Conservation (phyloP, 2,329 filamentous ascomycete genomes). For the Trichothecium sympodiale region DNA sequence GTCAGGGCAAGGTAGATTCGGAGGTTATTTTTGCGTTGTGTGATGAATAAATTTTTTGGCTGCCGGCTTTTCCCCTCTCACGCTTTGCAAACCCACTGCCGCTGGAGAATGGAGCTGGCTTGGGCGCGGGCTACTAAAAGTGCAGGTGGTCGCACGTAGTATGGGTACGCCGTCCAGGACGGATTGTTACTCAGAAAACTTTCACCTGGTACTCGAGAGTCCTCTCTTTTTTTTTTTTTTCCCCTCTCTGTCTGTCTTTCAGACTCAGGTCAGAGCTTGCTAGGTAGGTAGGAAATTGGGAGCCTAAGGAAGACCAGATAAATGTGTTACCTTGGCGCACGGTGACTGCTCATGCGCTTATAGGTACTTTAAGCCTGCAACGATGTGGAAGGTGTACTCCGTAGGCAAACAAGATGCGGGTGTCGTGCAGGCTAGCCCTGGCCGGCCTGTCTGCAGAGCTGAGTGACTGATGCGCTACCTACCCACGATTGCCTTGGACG, state of each 20-base stretch:
- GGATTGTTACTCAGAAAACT: background rate
- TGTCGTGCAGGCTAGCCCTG: no score
- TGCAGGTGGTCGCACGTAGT: background rate
- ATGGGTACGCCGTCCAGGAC: background rate
- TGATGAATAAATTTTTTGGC: conserved; percentile 30
- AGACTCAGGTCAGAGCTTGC: background rate
- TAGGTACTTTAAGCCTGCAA: no score
- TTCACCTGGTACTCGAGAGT: background rate
- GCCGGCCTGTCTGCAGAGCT: no score
- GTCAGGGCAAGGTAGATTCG: conserved; percentile 15
- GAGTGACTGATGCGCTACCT: no score
- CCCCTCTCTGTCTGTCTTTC: background rate
- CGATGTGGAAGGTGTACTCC: no score
- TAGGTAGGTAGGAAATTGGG: no score
- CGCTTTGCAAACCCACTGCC: background rate
- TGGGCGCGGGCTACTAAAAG: background rate
- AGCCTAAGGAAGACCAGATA: no score
- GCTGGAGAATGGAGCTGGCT: background rate
- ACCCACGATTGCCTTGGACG: no score
- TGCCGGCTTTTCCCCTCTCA: conserved; percentile 15
- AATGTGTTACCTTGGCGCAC: no score
- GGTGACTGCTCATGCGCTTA: no score
- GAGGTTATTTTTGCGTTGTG: conserved; percentile 26
- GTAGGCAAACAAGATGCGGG: no score
- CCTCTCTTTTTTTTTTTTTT: background rate